Evolutionary conservation across 2,329 filamentous ascomycete genomes (phyloP).

Genomic region (Colletotrichum lindemuthianum): DNA sequence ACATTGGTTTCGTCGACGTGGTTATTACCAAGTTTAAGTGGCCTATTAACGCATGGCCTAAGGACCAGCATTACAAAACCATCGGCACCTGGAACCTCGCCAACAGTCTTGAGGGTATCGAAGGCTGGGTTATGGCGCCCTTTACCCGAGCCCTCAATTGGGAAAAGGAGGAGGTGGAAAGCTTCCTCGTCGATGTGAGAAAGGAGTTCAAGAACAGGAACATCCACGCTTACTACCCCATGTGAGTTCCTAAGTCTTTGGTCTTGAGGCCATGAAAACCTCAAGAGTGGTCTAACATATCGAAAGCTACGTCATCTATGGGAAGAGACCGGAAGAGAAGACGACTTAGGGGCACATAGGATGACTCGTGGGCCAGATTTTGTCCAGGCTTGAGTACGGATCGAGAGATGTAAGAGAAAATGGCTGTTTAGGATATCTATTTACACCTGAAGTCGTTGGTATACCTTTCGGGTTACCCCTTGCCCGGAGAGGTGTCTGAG

Average conservation of each 20-base stretch:
- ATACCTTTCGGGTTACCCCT: no score
- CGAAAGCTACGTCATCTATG: no score
- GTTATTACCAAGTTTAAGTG: slow-evolving; percentile 57
- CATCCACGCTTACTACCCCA: slow-evolving; percentile 50
- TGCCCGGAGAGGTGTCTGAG: no score
- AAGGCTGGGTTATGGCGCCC: slow-evolving; percentile 48
- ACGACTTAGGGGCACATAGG: no score
- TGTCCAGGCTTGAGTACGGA: no score
- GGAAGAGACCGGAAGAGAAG: no score
- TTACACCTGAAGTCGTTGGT: no score
- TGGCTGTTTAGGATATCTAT: no score
- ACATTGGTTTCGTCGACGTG: slow-evolving; percentile 65
- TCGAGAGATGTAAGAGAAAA: no score
- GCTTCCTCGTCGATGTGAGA: slow-evolving; percentile 47
- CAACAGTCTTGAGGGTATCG: slow-evolving; percentile 46
- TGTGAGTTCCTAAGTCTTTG: slow-evolving; percentile 41
- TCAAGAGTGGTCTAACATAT: no score
- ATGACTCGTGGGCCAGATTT: no score
- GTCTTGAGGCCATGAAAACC: no score
- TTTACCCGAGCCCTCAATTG: slow-evolving; percentile 47
- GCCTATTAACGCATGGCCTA: slow-evolving; percentile 63
- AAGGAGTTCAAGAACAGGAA: slow-evolving; percentile 45
- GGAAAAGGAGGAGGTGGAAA: slow-evolving; percentile 45
- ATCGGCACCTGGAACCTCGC: slow-evolving; percentile 51
- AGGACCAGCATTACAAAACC: slow-evolving; percentile 60